Conservation (phyloP, 2,329 filamentous ascomycete genomes). For the Aspergillus quadrilineatus region DNA sequence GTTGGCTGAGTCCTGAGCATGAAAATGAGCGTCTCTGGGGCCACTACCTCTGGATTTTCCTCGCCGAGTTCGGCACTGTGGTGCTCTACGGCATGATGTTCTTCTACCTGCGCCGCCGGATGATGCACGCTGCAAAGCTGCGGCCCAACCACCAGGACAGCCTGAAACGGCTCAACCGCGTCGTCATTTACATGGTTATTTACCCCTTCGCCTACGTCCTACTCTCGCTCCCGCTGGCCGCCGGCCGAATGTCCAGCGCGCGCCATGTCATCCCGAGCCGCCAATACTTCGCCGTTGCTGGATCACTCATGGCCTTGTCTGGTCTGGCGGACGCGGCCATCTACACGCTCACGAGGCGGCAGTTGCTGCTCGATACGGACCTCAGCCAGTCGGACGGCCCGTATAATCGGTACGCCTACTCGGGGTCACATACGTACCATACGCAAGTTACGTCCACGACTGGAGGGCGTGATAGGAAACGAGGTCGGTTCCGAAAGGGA, state of each 20-base stretch:
- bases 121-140: constrained; percentile 36
- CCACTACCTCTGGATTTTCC: constrained; percentile 57
- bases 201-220: constrained; percentile 56
- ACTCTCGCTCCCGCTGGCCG: constrained; percentile 62
- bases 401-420: constrained; percentile 25
- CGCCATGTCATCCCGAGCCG: constrained; percentile 33
- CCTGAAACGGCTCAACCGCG: constrained; percentile 38
- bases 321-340: constrained; percentile 59
- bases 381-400: constrained; percentile 27
- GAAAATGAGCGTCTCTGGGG: constrained; percentile 50
- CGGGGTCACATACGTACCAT: constrained; percentile 28
- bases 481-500: constrained; percentile 23
- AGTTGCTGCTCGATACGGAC: constrained; percentile 53
- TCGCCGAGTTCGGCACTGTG: constrained; percentile 53
- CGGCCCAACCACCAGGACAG: constrained; percentile 32
- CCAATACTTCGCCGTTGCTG: constrained; percentile 52
- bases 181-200: constrained; percentile 47
- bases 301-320: constrained; percentile 56
- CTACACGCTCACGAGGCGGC: constrained; percentile 57
- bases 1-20: constrained; percentile 49
- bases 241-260: constrained; percentile 42
- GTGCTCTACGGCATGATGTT: constrained; percentile 51
- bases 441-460: constrained; percentile 26
- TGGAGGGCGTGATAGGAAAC: constrained; percentile 17
- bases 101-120: constrained; percentile 47